Conservation (phyloP, 805 yeast genomes). For the Barnettozyma sucrosica region DNA sequence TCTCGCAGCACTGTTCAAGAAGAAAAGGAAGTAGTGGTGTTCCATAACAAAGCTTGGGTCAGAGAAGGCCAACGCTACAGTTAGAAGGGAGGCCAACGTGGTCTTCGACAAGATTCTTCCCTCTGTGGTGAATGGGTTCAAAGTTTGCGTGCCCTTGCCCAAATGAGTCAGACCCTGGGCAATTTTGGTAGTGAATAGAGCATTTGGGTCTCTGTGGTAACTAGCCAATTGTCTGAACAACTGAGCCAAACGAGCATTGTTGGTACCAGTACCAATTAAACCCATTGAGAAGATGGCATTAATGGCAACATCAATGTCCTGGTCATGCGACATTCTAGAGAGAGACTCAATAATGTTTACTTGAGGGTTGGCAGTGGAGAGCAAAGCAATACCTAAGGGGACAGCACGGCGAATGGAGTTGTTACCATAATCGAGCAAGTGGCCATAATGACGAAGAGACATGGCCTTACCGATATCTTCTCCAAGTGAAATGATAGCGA, state of each 20-base stretch:
- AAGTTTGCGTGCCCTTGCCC: constrained; percentile 92
- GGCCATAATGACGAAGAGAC: constrained; percentile 95
- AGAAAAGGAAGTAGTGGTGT: constrained; percentile 80
- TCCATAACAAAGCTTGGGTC: constrained; percentile 82
- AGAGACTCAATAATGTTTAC: constrained; percentile 96
- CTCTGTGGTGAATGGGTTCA: constrained; percentile 86
- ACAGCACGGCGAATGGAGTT: constrained; percentile 87
- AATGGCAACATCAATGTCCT: constrained; percentile 88
- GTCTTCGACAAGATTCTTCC: constrained; percentile 83
- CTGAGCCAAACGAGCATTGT: constrained; percentile 96
- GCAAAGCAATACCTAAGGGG: constrained; percentile 96
- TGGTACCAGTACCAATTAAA: constrained; percentile 96
- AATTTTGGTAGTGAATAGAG: constrained; percentile 85
- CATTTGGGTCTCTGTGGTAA: constrained; percentile 88
- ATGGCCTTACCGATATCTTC: constrained; percentile 97
- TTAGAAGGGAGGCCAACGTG: constrained; percentile 81
- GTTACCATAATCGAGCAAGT: constrained; percentile 96
- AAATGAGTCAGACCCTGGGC: constrained; percentile 93
- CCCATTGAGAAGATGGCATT: constrained; percentile 98
- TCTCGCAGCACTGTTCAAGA: constrained; percentile 80
- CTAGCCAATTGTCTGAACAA: constrained; percentile 90
- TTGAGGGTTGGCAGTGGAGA: constrained; percentile 89
- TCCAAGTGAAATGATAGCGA: constrained; percentile 94
- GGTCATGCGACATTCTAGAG: constrained; percentile 94
- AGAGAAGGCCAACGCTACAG: constrained; percentile 75